Evolutionary conservation across 805 yeast genomes (phyloP), one percentile per base, ranked within the genome.

Genomic region (Myxozyma mucilagina): DNA sequence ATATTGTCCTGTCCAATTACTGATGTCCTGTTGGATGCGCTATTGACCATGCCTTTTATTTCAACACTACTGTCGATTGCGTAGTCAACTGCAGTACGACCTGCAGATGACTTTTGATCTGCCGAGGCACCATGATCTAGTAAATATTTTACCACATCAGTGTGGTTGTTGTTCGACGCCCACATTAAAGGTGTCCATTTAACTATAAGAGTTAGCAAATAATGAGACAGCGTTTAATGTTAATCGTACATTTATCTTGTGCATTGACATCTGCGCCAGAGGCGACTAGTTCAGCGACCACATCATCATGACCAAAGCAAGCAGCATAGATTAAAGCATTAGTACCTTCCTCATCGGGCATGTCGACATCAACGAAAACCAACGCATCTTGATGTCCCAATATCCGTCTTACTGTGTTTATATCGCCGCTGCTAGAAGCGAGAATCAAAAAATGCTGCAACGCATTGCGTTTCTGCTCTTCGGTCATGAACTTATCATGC

Each of bases 121-220:
- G 85, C 84, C 61, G 86, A 87, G 0, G 92, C 93, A 41, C 86
- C 87, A 59, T 79, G 78, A 47, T 83, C 82, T 56, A 90, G 73
- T 60, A 90, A 74, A 57, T 80, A 74, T 50, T 82, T 80, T 14
- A 83, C 85, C 48, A 87, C 78, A 11, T 80, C 78, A 60, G 81
- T 72, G 56, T 83, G 82, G 56, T 84, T 81, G 66, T 86, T 78
- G 67, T 85, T 81, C 2, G 89, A 83, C 0, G 96, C 92, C 96
- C 96, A 90, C 94, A 89, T 89, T 48, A 89, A 73, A 10, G 97
- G 73, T 5, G 80, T 74, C 80, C 80, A 78, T 51, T 73, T 74
- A 44, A 56, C 67, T 59, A 36, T 42, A 10, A 10, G 24, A 1
- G 24, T 45, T 16, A 38, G 57, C 11, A 4, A 18, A 35, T 2